phyloP scores from a whole-genome alignment of 345 rosid genomes.

The Salix dunnii region DNA sequence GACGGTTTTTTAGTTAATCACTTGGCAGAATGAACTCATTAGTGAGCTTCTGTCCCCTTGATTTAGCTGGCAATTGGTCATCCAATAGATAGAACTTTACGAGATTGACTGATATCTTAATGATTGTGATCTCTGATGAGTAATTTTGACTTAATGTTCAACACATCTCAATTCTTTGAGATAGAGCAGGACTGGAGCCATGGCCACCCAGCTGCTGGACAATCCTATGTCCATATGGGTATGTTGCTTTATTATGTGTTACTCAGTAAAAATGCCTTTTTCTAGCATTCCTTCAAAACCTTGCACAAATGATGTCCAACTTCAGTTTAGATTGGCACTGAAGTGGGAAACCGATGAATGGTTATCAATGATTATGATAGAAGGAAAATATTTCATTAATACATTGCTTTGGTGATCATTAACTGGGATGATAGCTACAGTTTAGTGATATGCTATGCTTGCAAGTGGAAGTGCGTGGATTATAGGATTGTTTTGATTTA shows the following conservation, averaged over 20 bases:
- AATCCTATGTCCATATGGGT: conserved; percentile 5
- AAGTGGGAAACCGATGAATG: not conserved
- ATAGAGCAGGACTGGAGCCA: conserved; percentile 13
- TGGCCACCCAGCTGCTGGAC: conserved; percentile 5
- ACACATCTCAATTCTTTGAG: conserved; percentile 9
- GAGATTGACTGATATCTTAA: not conserved
- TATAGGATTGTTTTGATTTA: not conserved
- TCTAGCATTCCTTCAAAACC: not conserved
- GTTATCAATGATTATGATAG: not conserved
- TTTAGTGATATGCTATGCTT: not conserved
- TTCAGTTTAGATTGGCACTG: not conserved
- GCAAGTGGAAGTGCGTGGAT: not conserved
- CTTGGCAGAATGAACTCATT: not conserved
- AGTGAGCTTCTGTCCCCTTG: not conserved
- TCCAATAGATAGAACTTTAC: not conserved
- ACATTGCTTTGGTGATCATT: not conserved
- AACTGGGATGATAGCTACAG: not conserved
- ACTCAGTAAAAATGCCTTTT: not conserved
- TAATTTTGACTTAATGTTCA: not conserved
- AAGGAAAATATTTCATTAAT: not conserved
- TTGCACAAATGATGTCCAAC: not conserved
- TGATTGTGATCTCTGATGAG: not conserved
- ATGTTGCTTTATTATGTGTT: not conserved
- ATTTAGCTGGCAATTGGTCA: not conserved
- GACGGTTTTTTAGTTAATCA: not conserved